These are phyloP conservation scores for Penicillium parvum DNA, from an alignment of 495 filamentous ascomycete species.

Conservation along the genomic window DNA sequence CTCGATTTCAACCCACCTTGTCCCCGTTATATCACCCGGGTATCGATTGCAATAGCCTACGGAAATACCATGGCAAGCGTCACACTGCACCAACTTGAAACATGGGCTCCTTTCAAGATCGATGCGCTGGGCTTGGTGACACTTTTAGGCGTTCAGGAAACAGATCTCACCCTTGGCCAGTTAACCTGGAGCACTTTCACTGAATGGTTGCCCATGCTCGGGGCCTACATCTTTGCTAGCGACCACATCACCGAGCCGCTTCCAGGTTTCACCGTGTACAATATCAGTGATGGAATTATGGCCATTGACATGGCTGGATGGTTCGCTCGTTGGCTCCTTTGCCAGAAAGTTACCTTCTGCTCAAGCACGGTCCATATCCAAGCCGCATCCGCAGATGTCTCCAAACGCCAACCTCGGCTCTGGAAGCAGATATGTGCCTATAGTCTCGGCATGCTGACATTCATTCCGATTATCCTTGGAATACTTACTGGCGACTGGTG, in stretches of 20 bases:
- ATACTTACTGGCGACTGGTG: conserved; percentile 13
- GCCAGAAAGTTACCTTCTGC: no score
- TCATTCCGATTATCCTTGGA: conserved; percentile 7
- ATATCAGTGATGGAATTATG: conserved; percentile 11
- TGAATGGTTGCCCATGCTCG: conserved; percentile 13
- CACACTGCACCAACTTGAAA: no score
- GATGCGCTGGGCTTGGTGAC: conserved; percentile 17
- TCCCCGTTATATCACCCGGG: no score
- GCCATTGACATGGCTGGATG: conserved; percentile 14
- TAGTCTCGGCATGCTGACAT: neutral
- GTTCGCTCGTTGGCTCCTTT: conserved; percentile 16
- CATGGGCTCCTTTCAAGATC: no score
- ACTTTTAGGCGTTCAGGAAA: conserved; percentile 10
- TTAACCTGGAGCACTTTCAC: conserved; percentile 8
- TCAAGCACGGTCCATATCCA: conserved; percentile 6
- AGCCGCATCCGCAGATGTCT: conserved; percentile 7
- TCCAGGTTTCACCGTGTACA: conserved; percentile 10
- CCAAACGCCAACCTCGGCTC: conserved; percentile 9
- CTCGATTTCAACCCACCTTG: no score
- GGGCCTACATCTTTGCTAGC: conserved; percentile 9
- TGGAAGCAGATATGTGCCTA: no score
- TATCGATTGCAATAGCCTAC: no score
- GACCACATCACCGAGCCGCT: conserved; percentile 8
- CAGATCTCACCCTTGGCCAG: conserved; percentile 11
- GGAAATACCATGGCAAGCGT: no score